Conservation (phyloP, 192 early-diverging fungal species). For the Anaeromyces robustus region DNA sequence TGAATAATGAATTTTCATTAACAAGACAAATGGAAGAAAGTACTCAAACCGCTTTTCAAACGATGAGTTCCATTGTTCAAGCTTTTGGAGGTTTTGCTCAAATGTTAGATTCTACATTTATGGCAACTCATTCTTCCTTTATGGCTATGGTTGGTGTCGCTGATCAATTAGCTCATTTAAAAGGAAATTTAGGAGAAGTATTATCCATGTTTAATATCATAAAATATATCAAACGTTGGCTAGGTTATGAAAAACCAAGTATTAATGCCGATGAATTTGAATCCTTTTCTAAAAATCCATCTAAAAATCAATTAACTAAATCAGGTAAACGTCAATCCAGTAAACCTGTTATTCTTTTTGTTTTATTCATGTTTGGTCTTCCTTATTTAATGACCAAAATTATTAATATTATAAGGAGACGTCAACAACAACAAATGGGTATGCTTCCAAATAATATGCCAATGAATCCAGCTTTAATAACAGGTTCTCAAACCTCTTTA, state of each 20-base stretch:
- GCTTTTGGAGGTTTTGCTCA: constrained; percentile 94
- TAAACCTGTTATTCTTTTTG: background rate
- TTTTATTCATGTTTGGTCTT: background rate
- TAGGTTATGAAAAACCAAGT: background rate
- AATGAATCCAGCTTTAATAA: background rate
- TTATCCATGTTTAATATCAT: constrained; percentile 65
- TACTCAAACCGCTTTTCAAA: constrained; percentile 79
- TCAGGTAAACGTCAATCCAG: background rate
- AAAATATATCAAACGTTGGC: constrained; percentile 25
- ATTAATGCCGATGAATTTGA: background rate
- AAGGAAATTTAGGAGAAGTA: constrained; percentile 67
- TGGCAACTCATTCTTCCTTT: constrained; percentile 72
- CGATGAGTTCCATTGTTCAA: constrained; percentile 83
- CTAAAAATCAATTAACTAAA: background rate
- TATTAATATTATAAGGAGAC: constrained; percentile 52
- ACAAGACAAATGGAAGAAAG: constrained; percentile 58
- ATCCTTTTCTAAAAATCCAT: background rate
- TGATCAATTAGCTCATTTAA: constrained; percentile 88
- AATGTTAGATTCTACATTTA: constrained; percentile 96
- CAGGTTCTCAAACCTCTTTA: background rate
- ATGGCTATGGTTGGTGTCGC: constrained; percentile 96
- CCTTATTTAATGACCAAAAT: constrained; percentile 36
- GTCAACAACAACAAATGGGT: constrained; percentile 15
- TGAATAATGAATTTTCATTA: constrained; percentile 7
- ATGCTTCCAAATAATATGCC: background rate